These are phyloP conservation scores for Sphagnum contortum DNA, from an alignment of 225 moss, liverwort and hornwort species.

Conservation along the genomic window DNA sequence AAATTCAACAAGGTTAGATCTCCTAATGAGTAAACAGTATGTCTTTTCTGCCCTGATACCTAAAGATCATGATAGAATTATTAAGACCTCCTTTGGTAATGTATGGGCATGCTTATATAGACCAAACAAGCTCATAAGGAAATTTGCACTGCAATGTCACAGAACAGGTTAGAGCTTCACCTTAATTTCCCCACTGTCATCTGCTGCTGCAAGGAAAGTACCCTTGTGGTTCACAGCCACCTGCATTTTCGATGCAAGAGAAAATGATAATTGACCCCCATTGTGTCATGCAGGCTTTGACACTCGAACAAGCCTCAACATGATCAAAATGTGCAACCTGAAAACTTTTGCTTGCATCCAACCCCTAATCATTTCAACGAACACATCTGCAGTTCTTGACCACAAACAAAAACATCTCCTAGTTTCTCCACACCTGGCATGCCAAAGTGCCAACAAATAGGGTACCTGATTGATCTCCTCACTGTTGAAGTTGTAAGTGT, in stretches of 20 bases:
- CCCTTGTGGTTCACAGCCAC: conserved; percentile 41
- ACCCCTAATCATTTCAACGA: neutral
- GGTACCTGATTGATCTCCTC: conserved; percentile 57
- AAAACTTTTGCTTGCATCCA: neutral
- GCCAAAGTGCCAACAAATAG: no score
- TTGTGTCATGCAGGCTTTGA: no score
- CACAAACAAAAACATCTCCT: neutral
- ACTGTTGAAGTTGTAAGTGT: conserved; percentile 31
- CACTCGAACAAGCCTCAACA: neutral
- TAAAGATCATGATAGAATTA: neutral
- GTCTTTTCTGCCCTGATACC: neutral
- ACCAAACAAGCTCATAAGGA: neutral
- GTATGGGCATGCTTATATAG: no score
- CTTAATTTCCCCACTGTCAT: conserved; percentile 53
- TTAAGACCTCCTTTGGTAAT: no score
- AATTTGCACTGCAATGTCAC: neutral
- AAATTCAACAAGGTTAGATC: no score
- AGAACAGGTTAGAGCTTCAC: conserved; percentile 5
- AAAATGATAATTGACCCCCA: no score
- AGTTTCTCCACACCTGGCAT: no score
- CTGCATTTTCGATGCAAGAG: conserved; percentile 7
- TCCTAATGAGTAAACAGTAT: no score
- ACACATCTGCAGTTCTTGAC: neutral
- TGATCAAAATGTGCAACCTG: neutral
- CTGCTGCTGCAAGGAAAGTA: conserved; percentile 44